phyloP scores from a whole-genome alignment of 2,329 filamentous ascomycete species.

The Fusarium mexicanum region DNA sequence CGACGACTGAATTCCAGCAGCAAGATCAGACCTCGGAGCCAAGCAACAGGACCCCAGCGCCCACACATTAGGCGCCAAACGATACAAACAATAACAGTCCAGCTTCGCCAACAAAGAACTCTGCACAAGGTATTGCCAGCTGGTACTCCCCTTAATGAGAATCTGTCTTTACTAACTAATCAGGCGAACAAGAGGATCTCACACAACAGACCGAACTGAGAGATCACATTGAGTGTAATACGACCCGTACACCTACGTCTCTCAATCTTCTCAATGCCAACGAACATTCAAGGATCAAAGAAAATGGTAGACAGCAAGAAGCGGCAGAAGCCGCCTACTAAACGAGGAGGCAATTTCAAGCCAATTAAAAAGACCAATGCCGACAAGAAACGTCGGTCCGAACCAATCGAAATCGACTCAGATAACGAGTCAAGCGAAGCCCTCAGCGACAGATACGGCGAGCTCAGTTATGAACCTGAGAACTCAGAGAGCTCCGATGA shows the following conservation, averaged over 20 bases:
- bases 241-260: not conserved
- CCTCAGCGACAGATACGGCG: too few relatives aligned
- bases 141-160: not conserved
- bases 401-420: not conserved
- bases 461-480: too few relatives aligned
- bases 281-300: accelerated
- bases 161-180: not conserved
- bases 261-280: not conserved
- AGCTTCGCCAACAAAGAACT: not conserved
- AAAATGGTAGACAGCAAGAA: not conserved
- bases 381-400: not conserved
- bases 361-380: accelerated
- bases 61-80: not conserved
- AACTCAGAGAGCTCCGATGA: not conserved
- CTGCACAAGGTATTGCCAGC: accelerated
- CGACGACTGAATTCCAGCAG: not conserved
- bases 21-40: not conserved
- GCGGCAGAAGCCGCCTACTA: not conserved
- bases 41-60: too few relatives aligned
- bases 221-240: too few relatives aligned
- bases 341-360: accelerated
- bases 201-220: not conserved
- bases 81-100: too few relatives aligned
- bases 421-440: not conserved
- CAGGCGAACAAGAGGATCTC: not conserved